These are phyloP conservation scores for Odontarrhena argentea DNA, from an alignment of 345 rosid species.

Conservation along the genomic window DNA sequence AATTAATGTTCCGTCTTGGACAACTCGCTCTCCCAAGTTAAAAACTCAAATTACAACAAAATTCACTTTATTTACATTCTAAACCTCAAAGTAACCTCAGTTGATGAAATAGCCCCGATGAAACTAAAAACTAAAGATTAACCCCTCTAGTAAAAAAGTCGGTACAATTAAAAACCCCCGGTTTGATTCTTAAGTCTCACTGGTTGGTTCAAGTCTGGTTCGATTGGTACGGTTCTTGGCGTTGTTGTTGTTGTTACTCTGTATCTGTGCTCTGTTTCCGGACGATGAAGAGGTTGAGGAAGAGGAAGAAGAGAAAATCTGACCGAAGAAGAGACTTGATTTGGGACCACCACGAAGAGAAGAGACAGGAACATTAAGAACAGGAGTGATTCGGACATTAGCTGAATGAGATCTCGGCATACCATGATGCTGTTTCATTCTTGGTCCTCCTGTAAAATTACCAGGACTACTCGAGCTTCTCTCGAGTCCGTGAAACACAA, in stretches of 20 bases:
- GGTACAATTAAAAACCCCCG: constrained; percentile 15
- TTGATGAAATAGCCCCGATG: not conserved
- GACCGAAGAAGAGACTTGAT: constrained; percentile 57
- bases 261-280: constrained; percentile 38
- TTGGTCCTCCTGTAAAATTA: constrained; percentile 87
- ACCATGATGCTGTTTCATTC: constrained; percentile 64
- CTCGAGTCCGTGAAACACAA: constrained; percentile 86
- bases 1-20: constrained; percentile 34
- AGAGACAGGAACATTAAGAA: constrained; percentile 72
- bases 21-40: constrained; percentile 16
- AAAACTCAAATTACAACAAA: not conserved
- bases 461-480: constrained; percentile 98
- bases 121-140: not conserved
- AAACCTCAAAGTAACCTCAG: constrained; percentile 13
- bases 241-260: constrained; percentile 33
- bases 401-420: constrained; percentile 94
- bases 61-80: constrained; percentile 35
- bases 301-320: constrained; percentile 54
- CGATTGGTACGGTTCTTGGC: constrained; percentile 45
- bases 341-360: constrained; percentile 63
- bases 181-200: constrained; percentile 11
- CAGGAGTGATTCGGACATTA: constrained; percentile 67
- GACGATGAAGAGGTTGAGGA: constrained; percentile 14
- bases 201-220: constrained; percentile 38
- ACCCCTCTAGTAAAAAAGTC: not conserved